Evolutionary conservation across 345 rosid genomes (phyloP).

Genomic region (Rhizophora apiculata): DNA sequence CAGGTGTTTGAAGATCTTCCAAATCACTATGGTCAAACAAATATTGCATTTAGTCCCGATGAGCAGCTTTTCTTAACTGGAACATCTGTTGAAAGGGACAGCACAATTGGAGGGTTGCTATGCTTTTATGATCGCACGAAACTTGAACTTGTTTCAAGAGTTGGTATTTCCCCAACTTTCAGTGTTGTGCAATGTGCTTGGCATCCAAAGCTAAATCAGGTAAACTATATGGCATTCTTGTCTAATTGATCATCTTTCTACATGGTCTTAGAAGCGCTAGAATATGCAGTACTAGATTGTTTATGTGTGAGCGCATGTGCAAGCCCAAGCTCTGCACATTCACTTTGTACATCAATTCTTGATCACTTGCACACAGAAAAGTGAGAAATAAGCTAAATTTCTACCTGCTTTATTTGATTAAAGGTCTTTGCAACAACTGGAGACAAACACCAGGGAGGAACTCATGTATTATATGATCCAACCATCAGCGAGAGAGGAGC

Average conservation of each 20-base stretch:
- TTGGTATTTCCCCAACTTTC: constrained; percentile 78
- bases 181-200: constrained; percentile 93
- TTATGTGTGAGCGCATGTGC: not conserved
- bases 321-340: not conserved
- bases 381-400: constrained; percentile 12
- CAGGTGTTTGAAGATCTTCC: constrained; percentile 84
- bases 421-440: constrained; percentile 86
- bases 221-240: constrained; percentile 23
- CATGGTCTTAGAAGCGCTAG: not conserved
- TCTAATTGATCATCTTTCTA: not conserved
- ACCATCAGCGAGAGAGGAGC: constrained; percentile 89
- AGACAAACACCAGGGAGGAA: constrained; percentile 87
- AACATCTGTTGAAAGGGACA: constrained; percentile 88
- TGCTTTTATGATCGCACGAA: constrained; percentile 79
- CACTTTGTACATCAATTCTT: not conserved
- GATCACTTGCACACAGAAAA: not conserved
- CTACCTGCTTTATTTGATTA: constrained; percentile 14
- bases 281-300: not conserved
- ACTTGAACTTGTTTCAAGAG: constrained; percentile 85
- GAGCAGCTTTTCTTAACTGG: constrained; percentile 89
- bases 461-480: constrained; percentile 83
- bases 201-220: constrained; percentile 98
- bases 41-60: constrained; percentile 85
- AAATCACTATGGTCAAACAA: constrained; percentile 87
- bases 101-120: constrained; percentile 74